Conservation (phyloP, 75 land plant species). For the Pinus taeda region DNA sequence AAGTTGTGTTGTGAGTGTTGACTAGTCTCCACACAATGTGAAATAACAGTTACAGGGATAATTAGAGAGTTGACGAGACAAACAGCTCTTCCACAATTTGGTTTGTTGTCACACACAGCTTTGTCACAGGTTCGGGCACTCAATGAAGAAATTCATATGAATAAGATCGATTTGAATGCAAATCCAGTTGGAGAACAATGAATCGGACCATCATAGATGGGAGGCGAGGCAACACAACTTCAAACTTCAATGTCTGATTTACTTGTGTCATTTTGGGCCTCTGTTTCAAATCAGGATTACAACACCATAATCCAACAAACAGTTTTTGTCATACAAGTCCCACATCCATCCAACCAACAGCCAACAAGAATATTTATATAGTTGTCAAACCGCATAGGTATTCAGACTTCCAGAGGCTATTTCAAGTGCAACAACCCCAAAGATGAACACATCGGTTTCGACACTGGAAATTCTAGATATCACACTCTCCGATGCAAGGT, state of each 20-base stretch:
- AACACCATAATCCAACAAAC: slow-evolving; percentile 44
- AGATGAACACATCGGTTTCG: slow-evolving; percentile 39
- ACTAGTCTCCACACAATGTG: too few relatives aligned
- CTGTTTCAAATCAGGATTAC: slow-evolving; percentile 41
- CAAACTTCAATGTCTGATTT: slow-evolving; percentile 38
- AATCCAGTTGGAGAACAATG: too few relatives aligned
- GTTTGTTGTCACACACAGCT: too few relatives aligned
- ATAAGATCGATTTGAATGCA: too few relatives aligned
- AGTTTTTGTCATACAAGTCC: slow-evolving; percentile 18
- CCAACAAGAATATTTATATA: background rate
- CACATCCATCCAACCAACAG: slow-evolving; percentile 37
- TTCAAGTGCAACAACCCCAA: slow-evolving; percentile 23
- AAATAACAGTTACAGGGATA: too few relatives aligned
- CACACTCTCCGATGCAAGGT: slow-evolving; percentile 33
- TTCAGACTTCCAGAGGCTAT: too few relatives aligned
- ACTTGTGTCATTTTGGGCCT: slow-evolving; percentile 62
- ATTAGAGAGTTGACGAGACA: too few relatives aligned
- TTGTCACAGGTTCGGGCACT: too few relatives aligned
- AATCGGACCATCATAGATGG: background rate
- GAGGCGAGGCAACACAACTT: slow-evolving; percentile 2
- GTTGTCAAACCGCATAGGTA: too few relatives aligned
- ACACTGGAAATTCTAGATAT: slow-evolving; percentile 17
- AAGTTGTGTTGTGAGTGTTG: too few relatives aligned
- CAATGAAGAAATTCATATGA: too few relatives aligned
- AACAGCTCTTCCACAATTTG: too few relatives aligned